These are phyloP conservation scores for Hypericum perforatum DNA, from an alignment of 345 rosid species.

Conservation along the genomic window DNA sequence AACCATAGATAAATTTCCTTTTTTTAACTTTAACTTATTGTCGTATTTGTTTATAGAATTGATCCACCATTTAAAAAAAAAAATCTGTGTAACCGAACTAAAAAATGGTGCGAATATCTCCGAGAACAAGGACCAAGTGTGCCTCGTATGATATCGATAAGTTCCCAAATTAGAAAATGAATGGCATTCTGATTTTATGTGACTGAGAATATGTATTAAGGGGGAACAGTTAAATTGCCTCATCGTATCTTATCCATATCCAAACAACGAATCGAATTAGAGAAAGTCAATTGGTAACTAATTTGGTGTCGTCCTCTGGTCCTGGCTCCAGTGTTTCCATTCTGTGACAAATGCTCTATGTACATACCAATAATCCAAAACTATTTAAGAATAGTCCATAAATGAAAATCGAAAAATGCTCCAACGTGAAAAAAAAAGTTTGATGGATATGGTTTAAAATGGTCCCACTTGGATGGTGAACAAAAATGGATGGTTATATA, in stretches of 20 bases:
- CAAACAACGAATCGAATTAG: neutral
- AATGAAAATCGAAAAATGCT: too few relatives aligned
- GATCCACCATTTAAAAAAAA: too few relatives aligned
- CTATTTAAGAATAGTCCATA: too few relatives aligned
- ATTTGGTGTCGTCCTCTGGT: neutral
- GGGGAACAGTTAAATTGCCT: neutral
- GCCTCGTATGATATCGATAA: too few relatives aligned
- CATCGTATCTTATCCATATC: slow-evolving; percentile 12
- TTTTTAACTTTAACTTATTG: too few relatives aligned
- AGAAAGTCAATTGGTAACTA: slow-evolving; percentile 4
- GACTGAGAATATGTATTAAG: slow-evolving; percentile 3
- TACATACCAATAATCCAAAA: neutral
- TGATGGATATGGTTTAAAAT: slow-evolving; percentile 3
- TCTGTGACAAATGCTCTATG: slow-evolving; percentile 1
- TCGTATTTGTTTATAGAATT: too few relatives aligned
- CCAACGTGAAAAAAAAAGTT: neutral
- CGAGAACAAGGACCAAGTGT: too few relatives aligned
- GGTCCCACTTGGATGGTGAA: slow-evolving; percentile 7
- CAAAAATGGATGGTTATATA: too few relatives aligned
- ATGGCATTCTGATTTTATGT: neutral
- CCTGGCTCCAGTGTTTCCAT: neutral
- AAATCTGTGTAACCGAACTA: too few relatives aligned
- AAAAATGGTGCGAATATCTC: too few relatives aligned
- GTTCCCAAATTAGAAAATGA: too few relatives aligned
- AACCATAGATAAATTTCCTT: too few relatives aligned